Conservation (phyloP, 495 filamentous ascomycete genomes). For the Aspergillus olivimuriae region DNA sequence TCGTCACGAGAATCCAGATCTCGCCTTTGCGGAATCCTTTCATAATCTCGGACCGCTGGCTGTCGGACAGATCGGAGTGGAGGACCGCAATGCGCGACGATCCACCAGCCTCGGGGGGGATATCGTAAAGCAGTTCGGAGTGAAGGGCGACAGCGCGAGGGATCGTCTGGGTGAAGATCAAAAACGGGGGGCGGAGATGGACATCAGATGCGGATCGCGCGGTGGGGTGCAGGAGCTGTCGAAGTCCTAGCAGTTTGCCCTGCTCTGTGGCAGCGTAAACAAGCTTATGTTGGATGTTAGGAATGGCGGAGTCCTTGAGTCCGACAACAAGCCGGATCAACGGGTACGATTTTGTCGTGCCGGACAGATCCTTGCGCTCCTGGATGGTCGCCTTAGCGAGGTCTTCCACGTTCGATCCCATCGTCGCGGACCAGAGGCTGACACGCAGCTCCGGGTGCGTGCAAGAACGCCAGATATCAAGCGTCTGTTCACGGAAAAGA, state of each 20-base stretch:
- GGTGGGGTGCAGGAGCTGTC: constrained; percentile 83
- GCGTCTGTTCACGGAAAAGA: constrained; percentile 82
- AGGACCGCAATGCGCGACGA: constrained; percentile 82
- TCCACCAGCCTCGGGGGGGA: constrained; percentile 80
- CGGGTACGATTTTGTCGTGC: constrained; percentile 28
- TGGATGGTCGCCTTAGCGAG: constrained; percentile 59
- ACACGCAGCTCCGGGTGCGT: constrained; percentile 58
- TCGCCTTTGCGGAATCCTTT: constrained; percentile 84
- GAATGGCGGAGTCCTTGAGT: constrained; percentile 88
- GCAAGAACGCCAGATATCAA: constrained; percentile 78
- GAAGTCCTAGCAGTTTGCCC: constrained; percentile 86
- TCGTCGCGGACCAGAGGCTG: constrained; percentile 91
- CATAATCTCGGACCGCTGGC: constrained; percentile 71
- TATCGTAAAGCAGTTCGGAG: constrained; percentile 89
- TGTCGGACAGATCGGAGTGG: constrained; percentile 78
- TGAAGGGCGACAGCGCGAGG: constrained; percentile 80
- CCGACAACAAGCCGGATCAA: constrained; percentile 85
- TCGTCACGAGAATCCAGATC: constrained; percentile 94
- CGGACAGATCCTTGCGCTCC: constrained; percentile 31
- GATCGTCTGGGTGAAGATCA: constrained; percentile 94
- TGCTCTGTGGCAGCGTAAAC: constrained; percentile 87
- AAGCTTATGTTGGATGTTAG: constrained; percentile 82
- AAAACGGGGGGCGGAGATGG: constrained; percentile 75
- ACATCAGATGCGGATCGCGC: constrained; percentile 49
- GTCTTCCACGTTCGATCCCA: constrained; percentile 86